Evolutionary conservation across 257 asterid genomes (phyloP).

Genomic region (Anisodus tanguticus): DNA sequence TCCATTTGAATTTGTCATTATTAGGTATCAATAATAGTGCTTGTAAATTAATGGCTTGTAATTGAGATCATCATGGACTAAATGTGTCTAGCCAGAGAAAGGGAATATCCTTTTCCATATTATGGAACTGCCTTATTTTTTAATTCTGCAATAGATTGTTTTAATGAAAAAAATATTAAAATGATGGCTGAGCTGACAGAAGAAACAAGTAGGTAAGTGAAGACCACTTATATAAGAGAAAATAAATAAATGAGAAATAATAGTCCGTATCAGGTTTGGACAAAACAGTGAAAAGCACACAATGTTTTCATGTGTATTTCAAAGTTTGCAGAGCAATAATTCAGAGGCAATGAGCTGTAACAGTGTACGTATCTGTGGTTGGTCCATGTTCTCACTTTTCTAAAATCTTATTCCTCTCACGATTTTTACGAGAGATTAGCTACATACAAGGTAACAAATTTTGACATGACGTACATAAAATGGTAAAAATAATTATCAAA

Average conservation of each 20-base stretch:
- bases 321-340: conserved; percentile 8
- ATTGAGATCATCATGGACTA: not conserved
- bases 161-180: not conserved
- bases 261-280: conserved; percentile 1
- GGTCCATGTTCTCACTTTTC: conserved; percentile 13
- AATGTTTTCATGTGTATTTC: not conserved
- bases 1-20: not conserved
- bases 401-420: not conserved
- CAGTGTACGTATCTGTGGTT: not conserved
- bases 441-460: no score
- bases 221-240: not conserved
- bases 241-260: not conserved
- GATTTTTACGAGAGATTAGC: no score
- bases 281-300: not conserved
- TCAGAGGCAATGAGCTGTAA: conserved; percentile 14
- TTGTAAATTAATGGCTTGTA: not conserved
- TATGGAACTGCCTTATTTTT: not conserved
- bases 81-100: not conserved
- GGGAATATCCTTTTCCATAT: not conserved
- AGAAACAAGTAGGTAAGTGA: conserved; percentile 30
- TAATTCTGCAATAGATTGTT: not conserved
- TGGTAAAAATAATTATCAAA: no score
- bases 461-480: no score
- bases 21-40: not conserved
- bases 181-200: conserved; percentile 1